These are phyloP conservation scores for Crithidia thermophila DNA, from an alignment of 208 protist species.

Conservation along the genomic window DNA sequence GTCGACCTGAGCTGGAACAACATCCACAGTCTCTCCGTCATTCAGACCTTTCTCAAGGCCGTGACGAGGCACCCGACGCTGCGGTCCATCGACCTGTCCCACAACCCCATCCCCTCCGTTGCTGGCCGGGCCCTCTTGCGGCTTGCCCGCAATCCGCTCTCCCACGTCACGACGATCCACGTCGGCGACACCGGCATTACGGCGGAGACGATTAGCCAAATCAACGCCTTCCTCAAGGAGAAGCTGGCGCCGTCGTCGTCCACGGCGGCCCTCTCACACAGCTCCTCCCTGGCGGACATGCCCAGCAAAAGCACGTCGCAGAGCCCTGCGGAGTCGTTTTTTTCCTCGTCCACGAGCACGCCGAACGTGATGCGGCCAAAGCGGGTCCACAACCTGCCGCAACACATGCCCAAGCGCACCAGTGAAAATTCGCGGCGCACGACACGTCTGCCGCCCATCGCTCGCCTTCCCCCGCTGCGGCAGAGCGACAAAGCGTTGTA, in stretches of 20 bases:
- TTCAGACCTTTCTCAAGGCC: slow-evolving; percentile 69
- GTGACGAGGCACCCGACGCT: slow-evolving; percentile 58
- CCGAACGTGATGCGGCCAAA: slow-evolving; percentile 2
- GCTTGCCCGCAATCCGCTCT: slow-evolving; percentile 67
- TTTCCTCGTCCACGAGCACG: slow-evolving; percentile 8
- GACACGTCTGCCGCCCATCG: slow-evolving; percentile 23
- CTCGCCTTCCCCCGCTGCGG: slow-evolving; percentile 4
- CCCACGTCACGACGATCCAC: slow-evolving; percentile 52
- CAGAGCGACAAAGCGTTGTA: slow-evolving; percentile 18
- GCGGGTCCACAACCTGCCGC: neutral
- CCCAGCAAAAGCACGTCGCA: slow-evolving; percentile 10
- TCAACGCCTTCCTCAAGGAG: slow-evolving; percentile 62
- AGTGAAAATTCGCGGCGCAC: neutral
- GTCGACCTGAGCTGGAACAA: slow-evolving; percentile 81
- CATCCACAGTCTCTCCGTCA: slow-evolving; percentile 63
- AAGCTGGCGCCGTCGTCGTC: slow-evolving; percentile 35
- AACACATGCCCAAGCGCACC: neutral
- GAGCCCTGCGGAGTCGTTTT: slow-evolving; percentile 4
- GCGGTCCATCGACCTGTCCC: slow-evolving; percentile 61
- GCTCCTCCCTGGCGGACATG: slow-evolving; percentile 7
- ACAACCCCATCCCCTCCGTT: slow-evolving; percentile 81
- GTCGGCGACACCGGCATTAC: slow-evolving; percentile 64
- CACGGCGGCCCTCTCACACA: slow-evolving; percentile 15
- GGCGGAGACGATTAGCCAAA: slow-evolving; percentile 61
- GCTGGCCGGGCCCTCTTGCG: slow-evolving; percentile 72